Conservation (phyloP, 495 filamentous ascomycete genomes). For the Daldinia loculata region DNA sequence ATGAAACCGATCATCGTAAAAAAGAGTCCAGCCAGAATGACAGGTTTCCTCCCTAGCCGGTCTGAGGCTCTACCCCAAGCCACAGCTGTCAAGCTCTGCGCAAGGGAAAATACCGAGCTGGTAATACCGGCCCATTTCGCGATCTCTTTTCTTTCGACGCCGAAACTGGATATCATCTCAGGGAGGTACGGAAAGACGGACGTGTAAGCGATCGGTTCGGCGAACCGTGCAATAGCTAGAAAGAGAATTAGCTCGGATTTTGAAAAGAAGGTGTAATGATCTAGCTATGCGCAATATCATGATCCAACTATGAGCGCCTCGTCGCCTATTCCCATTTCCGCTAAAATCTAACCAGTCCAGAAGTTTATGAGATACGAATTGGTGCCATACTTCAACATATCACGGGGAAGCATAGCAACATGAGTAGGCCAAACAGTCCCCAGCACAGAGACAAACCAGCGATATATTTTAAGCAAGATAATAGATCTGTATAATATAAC, state of each 20-base stretch:
- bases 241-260: slow-evolving; percentile 38
- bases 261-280: slow-evolving; percentile 9
- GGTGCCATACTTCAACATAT: slow-evolving; percentile 37
- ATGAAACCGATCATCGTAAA: slow-evolving; percentile 78
- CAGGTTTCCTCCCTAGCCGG: slow-evolving; percentile 74
- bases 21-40: slow-evolving; percentile 72
- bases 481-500: slow-evolving; percentile 17
- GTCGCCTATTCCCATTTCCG: background rate
- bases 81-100: slow-evolving; percentile 76
- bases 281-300: slow-evolving; percentile 8
- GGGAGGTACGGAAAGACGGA: slow-evolving; percentile 90
- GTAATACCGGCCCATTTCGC: slow-evolving; percentile 80
- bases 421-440: background rate
- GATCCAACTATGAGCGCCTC: background rate
- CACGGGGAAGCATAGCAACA: slow-evolving; percentile 20
- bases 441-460: slow-evolving; percentile 6
- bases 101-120: slow-evolving; percentile 75
- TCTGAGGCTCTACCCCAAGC: slow-evolving; percentile 84
- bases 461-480: slow-evolving; percentile 27
- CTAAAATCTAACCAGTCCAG: background rate
- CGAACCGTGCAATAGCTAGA: slow-evolving; percentile 78
- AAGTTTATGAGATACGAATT: background rate
- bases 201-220: slow-evolving; percentile 84
- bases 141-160: slow-evolving; percentile 73
- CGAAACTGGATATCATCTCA: slow-evolving; percentile 85